Conservation (phyloP, 768 basidiomycete genomes). For the Mycena amicta region DNA sequence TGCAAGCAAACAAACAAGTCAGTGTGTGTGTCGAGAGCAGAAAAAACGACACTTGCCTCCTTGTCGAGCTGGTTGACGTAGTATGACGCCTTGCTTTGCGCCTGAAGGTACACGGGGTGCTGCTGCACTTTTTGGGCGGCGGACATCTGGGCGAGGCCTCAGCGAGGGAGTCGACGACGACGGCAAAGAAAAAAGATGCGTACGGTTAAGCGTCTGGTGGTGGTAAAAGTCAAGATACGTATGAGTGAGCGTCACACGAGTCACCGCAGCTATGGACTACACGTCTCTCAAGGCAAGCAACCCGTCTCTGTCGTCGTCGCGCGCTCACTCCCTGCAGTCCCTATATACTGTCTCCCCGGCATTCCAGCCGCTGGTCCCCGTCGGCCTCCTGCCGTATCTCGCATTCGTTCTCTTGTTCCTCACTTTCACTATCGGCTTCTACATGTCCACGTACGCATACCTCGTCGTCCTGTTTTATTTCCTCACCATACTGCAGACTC, state of each 20-base stretch:
- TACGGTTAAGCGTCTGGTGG: slow-evolving; percentile 9
- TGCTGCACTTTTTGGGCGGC: slow-evolving; percentile 82
- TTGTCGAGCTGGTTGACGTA: slow-evolving; percentile 93
- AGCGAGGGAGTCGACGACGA: not conserved
- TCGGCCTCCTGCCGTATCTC: slow-evolving; percentile 68
- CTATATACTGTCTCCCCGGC: slow-evolving; percentile 68
- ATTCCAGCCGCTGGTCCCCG: slow-evolving; percentile 73
- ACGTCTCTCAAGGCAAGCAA: slow-evolving; percentile 50
- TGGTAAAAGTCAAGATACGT: slow-evolving; percentile 35
- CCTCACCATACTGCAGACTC: slow-evolving; percentile 50
- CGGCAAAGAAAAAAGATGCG: not conserved
- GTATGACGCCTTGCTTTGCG: slow-evolving; percentile 77
- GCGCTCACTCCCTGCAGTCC: slow-evolving; percentile 39
- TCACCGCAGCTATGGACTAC: slow-evolving; percentile 58
- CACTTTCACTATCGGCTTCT: slow-evolving; percentile 87
- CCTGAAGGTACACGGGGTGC: slow-evolving; percentile 86
- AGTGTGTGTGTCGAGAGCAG: slow-evolving; percentile 1
- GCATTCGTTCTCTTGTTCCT: slow-evolving; percentile 71
- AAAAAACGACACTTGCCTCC: slow-evolving; percentile 62
- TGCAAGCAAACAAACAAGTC: slow-evolving; percentile 30
- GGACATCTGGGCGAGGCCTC: slow-evolving; percentile 57
- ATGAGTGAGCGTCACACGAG: slow-evolving; percentile 57
- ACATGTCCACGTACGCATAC: slow-evolving; percentile 78
- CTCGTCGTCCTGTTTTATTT: slow-evolving; percentile 6
- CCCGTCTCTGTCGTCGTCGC: slow-evolving; percentile 6